Evolutionary conservation across 805 yeast species (phyloP).

Genomic region (Maudiozyma bulderi): DNA sequence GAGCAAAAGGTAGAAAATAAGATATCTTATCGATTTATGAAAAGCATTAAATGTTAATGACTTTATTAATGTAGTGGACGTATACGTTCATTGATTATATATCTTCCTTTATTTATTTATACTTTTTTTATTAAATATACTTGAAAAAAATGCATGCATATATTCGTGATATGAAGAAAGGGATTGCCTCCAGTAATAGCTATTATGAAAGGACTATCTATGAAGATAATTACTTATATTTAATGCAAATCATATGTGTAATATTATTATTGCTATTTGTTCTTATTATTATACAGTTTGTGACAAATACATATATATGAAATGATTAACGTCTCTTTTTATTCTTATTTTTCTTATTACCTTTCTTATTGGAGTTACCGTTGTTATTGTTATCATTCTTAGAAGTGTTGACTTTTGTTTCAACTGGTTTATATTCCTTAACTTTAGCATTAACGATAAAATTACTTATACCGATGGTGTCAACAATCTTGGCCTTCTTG

Average conservation of each 20-base stretch:
- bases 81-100: neutral
- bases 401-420: constrained; percentile 4
- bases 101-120: neutral
- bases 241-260: no score
- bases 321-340: constrained; percentile 4
- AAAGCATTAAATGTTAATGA: neutral
- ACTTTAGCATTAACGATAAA: constrained; percentile 24
- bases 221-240: no score
- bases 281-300: neutral
- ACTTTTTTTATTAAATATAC: neutral
- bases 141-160: neutral
- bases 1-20: constrained; percentile 7
- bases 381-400: constrained; percentile 2
- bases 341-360: constrained; percentile 24
- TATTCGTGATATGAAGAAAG: neutral
- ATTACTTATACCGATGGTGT: constrained; percentile 20
- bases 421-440: constrained; percentile 15
- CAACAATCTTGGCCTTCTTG: constrained; percentile 8
- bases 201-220: no score
- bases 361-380: constrained; percentile 9
- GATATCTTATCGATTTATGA: neutral
- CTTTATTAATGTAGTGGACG: neutral
- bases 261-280: neutral
- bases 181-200: no score
- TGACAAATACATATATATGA: neutral